Evolutionary conservation across 768 basidiomycete species (phyloP), one percentile per base, ranked within the genome.

Genomic region (Suillus tomentosus): DNA sequence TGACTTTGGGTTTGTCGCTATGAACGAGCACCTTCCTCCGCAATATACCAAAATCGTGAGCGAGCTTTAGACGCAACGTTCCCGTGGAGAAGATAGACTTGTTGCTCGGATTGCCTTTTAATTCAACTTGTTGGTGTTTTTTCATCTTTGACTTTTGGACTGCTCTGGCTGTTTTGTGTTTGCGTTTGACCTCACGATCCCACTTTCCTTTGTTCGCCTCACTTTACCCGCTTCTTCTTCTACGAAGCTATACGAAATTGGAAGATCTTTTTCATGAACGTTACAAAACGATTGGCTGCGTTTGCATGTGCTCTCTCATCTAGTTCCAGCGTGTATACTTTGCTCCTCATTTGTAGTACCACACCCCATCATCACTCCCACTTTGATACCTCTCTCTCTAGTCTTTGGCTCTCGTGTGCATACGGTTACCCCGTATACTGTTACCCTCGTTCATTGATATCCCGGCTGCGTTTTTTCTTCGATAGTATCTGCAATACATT

Each of bases 1-100:
- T 77, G 90, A 92, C 82, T 92, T 91, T 80, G 91, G 89, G 65
- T 92, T 86, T 79, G 90, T 92, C 72, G 82, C 84, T 71, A 89
- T 92, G 89, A 90, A 87, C 76, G 90, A 91, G 74, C 88, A 91
- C 72, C 76, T 91, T 63, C 83, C 86, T 61, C 81, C 82, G 69
- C 82, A 85, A 69, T 88, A 87, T 81, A 82, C 78, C 78, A 88
- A 89, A 71, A 75, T 81, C 65, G 71, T 81, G 51, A 81, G 81
- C 67, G 86, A 84, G 70, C 81, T 83, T 71, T 87, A 77, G 73
- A 73, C 63, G 69, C 64, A 47, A 68, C 63, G 60, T 60, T 54
- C 54, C 56, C 63, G 68, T 70, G 67, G 70, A 66, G 74, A 66
- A 71, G 56, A 61, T 75, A 75, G 76, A 77, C 5, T 43, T 66